Conservation (phyloP, 2,329 filamentous ascomycete species). For the Eurotiales sp. region DNA sequence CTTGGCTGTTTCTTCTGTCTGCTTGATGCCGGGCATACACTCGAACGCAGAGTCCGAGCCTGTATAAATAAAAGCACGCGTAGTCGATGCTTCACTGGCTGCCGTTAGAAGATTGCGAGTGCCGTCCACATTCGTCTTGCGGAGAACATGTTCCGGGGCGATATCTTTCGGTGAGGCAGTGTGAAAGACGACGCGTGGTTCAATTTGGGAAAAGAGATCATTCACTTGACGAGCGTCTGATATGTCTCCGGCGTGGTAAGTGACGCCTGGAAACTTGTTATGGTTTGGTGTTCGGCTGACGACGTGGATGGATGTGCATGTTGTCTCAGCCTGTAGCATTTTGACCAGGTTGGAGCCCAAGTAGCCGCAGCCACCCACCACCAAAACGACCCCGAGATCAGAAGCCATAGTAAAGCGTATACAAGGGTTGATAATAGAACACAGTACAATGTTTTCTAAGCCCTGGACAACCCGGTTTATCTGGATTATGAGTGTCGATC, state of each 20-base stretch:
- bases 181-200: slow-evolving; percentile 8
- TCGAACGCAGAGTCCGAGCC: slow-evolving; percentile 8
- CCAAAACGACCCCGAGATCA: slow-evolving; percentile 4
- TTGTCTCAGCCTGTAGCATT: background rate
- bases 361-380: slow-evolving; percentile 12
- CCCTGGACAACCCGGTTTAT: no score
- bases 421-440: no score
- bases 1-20: slow-evolving; percentile 9
- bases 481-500: no score
- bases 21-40: slow-evolving; percentile 6
- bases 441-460: no score
- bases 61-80: slow-evolving; percentile 5
- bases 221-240: background rate
- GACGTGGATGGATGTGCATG: slow-evolving; percentile 7
- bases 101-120: slow-evolving; percentile 6
- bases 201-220: slow-evolving; percentile 6
- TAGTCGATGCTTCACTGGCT: slow-evolving; percentile 1
- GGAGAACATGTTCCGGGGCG: background rate
- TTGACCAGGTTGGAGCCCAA: slow-evolving; percentile 11
- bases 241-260: slow-evolving; percentile 9
- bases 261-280: slow-evolving; percentile 1
- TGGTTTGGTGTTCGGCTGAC: background rate
- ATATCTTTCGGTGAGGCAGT: slow-evolving; percentile 7
- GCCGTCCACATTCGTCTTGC: slow-evolving; percentile 7
- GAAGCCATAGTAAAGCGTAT: no score